Evolutionary conservation across 2,329 filamentous ascomycete species (phyloP).

Genomic region (Xylariaceae sp.): DNA sequence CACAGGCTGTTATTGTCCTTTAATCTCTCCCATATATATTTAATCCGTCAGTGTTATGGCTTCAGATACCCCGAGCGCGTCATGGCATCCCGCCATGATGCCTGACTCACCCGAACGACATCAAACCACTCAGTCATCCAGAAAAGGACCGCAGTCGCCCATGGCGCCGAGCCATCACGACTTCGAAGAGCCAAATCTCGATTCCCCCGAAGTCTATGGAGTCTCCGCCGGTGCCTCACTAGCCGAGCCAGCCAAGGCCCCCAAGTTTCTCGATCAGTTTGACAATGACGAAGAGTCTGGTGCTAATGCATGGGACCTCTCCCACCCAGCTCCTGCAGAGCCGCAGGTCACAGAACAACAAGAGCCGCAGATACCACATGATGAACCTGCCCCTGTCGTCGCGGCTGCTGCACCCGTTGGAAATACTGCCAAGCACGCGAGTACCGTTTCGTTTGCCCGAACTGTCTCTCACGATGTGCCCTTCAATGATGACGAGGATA

Average conservation of each 20-base stretch:
- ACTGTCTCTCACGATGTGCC: constrained; percentile 62
- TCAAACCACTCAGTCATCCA: constrained; percentile 4
- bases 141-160: constrained; percentile 7
- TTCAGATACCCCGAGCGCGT: constrained; percentile 40
- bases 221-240: constrained; percentile 14
- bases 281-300: constrained; percentile 24
- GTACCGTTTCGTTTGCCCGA: constrained; percentile 61
- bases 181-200: not conserved
- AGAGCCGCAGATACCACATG: not conserved
- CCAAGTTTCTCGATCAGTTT: constrained; percentile 25
- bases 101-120: constrained; percentile 37
- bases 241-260: constrained; percentile 15
- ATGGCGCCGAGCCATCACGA: constrained; percentile 2
- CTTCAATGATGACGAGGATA: constrained; percentile 56
- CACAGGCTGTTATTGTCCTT: constrained; percentile 19
- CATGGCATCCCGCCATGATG: constrained; percentile 54
- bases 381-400: constrained; percentile 1
- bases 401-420: constrained; percentile 10
- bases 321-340: constrained; percentile 8
- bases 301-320: constrained; percentile 27
- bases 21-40: constrained; percentile 11
- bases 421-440: constrained; percentile 52
- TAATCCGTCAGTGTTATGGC: constrained; percentile 39
- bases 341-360: not conserved
- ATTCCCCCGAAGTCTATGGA: constrained; percentile 15